A percentile compares a stretch with the other conserved stretches of the same genome.
phyloP scores from a whole-genome alignment of 2,329 filamentous ascomycete species.

The Diaporthe longicolla region DNA sequence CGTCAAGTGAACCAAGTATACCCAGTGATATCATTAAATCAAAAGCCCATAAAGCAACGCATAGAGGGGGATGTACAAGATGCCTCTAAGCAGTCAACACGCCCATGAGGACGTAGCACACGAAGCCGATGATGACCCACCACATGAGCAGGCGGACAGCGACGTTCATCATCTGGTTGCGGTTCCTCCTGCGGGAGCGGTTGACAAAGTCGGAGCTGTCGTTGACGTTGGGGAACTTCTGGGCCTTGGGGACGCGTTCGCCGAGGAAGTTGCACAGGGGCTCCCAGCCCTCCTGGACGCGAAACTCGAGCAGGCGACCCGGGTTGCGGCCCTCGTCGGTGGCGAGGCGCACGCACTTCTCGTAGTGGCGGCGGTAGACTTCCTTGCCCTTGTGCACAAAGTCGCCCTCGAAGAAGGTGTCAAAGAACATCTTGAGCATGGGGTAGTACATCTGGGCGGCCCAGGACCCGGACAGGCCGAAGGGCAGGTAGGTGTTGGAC shows the following conservation, averaged over 20 bases:
- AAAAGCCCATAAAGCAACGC: slow-evolving; percentile 7
- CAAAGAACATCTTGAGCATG: slow-evolving; percentile 79
- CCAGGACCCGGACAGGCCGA: slow-evolving; percentile 71
- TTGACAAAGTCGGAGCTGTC: slow-evolving; percentile 44
- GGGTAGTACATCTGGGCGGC: slow-evolving; percentile 77
- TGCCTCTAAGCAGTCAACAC: slow-evolving; percentile 33
- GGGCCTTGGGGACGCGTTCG: slow-evolving; percentile 43
- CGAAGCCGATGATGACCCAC: slow-evolving; percentile 42
- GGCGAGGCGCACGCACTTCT: slow-evolving; percentile 50
- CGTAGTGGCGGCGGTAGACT: slow-evolving; percentile 60
- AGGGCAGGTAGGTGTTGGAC: slow-evolving; percentile 49
- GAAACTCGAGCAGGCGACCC: slow-evolving; percentile 46
- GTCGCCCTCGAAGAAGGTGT: slow-evolving; percentile 77
- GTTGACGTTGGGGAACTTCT: slow-evolving; percentile 45
- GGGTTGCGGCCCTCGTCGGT: slow-evolving; percentile 55
- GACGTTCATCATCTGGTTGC: slow-evolving; percentile 47
- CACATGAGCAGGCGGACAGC: slow-evolving; percentile 44
- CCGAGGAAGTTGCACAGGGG: slow-evolving; percentile 43
- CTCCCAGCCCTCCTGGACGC: slow-evolving; percentile 43
- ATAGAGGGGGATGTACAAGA: not conserved
- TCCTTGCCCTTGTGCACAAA: slow-evolving; percentile 76
- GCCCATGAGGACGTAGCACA: slow-evolving; percentile 43
- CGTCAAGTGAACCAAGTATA: slow-evolving; percentile 11
- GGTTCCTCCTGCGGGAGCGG: slow-evolving; percentile 45
- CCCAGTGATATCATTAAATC: slow-evolving; percentile 33